phyloP scores from a whole-genome alignment of 257 asterid species.

The Cynanchum wilfordii region DNA sequence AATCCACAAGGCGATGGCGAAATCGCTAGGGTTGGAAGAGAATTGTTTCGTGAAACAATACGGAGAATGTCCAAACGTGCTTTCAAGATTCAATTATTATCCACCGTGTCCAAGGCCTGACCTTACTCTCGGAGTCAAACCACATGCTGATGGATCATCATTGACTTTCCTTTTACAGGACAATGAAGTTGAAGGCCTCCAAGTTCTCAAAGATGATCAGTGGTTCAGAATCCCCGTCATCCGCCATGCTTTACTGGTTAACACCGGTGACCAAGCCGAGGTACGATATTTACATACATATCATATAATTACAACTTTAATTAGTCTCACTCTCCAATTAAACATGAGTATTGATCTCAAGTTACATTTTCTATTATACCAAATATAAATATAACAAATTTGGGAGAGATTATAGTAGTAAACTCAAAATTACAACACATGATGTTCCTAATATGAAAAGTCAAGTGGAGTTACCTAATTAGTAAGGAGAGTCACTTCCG shows the following conservation, averaged over 20 bases:
- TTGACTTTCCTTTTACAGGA: constrained; percentile 56
- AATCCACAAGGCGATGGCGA: constrained; percentile 28
- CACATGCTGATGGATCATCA: constrained; percentile 57
- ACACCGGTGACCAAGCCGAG: constrained; percentile 66
- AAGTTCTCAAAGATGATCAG: constrained; percentile 34
- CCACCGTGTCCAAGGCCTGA: constrained; percentile 61
- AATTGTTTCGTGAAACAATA: constrained; percentile 20
- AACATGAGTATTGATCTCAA: too few relatives aligned
- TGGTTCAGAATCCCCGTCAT: constrained; percentile 50
- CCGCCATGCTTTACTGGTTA: constrained; percentile 44
- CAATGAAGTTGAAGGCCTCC: constrained; percentile 57
- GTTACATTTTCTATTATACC: too few relatives aligned
- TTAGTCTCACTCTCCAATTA: too few relatives aligned
- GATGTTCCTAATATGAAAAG: too few relatives aligned
- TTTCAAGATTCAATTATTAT: constrained; percentile 37
- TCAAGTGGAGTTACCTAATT: too few relatives aligned
- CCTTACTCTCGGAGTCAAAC: constrained; percentile 41
- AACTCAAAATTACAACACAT: too few relatives aligned
- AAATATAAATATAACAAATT: too few relatives aligned
- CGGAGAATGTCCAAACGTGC: constrained; percentile 23
- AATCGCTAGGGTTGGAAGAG: constrained; percentile 29
- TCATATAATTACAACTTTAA: too few relatives aligned
- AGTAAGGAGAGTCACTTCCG: too few relatives aligned
- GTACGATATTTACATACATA: constrained; percentile 10
- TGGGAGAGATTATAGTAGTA: too few relatives aligned